These are phyloP conservation scores for Solanum dulcamara DNA, from an alignment of 257 asterid species.

Conservation along the genomic window DNA sequence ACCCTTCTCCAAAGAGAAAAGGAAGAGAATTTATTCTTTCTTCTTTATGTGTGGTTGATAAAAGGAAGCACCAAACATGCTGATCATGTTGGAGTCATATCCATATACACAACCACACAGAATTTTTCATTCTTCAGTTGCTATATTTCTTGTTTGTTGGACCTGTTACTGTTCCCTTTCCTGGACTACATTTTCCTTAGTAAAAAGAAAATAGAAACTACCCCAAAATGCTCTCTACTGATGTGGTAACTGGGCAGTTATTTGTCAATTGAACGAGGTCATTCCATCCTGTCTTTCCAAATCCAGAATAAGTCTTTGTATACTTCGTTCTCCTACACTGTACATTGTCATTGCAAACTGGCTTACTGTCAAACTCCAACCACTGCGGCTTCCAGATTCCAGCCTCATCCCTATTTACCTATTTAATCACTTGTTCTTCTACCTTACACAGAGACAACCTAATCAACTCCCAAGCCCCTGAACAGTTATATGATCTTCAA, in stretches of 20 bases:
- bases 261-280: neutral
- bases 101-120: neutral
- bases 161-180: neutral
- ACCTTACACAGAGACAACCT: neutral
- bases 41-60: neutral
- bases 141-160: neutral
- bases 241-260: neutral
- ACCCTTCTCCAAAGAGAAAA: neutral
- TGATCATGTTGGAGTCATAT: neutral
- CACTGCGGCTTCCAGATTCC: neutral
- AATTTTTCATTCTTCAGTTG: neutral
- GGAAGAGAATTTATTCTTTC: neutral
- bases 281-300: neutral
- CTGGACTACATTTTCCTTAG: neutral
- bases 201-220: neutral
- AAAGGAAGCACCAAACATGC: neutral
- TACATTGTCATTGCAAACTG: neutral
- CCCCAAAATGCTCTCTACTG: neutral
- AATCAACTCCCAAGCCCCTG: neutral
- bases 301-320: neutral
- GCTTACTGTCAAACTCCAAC: neutral
- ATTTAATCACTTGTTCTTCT: neutral
- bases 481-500: neutral
- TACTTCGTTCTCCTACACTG: neutral
- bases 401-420: neutral